Conservation (phyloP, 2,329 filamentous ascomycete genomes). For the Beauveria bassiana region DNA sequence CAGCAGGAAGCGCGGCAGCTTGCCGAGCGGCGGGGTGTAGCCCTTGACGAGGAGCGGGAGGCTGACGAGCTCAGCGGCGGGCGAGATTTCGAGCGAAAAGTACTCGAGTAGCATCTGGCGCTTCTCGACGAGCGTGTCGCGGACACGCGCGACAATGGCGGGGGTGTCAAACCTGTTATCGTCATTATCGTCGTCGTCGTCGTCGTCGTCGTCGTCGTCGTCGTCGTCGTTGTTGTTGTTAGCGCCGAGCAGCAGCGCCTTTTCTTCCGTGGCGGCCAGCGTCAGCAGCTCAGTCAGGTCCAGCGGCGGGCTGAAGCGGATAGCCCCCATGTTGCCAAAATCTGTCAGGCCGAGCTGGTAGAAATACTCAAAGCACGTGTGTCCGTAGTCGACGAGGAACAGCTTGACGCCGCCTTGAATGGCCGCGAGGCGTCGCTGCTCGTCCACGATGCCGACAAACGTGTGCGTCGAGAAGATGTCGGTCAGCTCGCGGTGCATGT, state of each 20-base stretch:
- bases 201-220: constrained; percentile 33
- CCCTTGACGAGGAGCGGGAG: constrained; percentile 84
- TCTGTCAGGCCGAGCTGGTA: constrained; percentile 93
- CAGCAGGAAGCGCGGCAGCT: constrained; percentile 82
- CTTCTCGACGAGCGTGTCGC: constrained; percentile 61
- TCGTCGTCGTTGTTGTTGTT: constrained; percentile 33
- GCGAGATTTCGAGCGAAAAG: constrained; percentile 77
- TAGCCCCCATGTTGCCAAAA: constrained; percentile 87
- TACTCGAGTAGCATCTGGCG: constrained; percentile 89
- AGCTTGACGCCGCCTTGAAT: constrained; percentile 90
- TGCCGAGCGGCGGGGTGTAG: constrained; percentile 77
- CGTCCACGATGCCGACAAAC: constrained; percentile 90
- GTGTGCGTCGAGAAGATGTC: constrained; percentile 83
- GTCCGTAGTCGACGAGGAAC: constrained; percentile 87
- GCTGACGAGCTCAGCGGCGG: constrained; percentile 65
- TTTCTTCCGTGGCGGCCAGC: constrained; percentile 67
- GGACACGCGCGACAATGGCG: constrained; percentile 58
- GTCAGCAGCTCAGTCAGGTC: constrained; percentile 61
- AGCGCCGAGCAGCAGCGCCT: constrained; percentile 31
- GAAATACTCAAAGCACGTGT: constrained; percentile 80
- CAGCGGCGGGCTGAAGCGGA: constrained; percentile 72
- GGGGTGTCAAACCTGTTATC: constrained; percentile 57
- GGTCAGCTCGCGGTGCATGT: constrained; percentile 77
- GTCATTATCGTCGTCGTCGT: constrained; percentile 32
- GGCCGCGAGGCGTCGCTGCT: constrained; percentile 76